phyloP scores from a whole-genome alignment of 768 basidiomycete species.

The Crucibulum laeve region DNA sequence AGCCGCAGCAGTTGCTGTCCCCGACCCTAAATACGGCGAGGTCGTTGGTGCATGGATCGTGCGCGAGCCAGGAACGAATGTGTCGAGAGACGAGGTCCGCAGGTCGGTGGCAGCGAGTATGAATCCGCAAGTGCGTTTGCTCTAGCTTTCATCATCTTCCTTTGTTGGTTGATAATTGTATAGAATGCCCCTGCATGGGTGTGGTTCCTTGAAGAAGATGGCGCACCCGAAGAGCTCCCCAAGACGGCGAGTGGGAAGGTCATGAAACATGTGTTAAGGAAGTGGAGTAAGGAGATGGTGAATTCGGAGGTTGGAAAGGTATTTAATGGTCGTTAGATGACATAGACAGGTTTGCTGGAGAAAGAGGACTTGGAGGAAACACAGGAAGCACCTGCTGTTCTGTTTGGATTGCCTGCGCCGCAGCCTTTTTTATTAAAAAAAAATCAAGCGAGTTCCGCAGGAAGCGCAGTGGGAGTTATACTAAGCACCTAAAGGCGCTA shows the following conservation, averaged over 20 bases:
- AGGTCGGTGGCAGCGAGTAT: constrained; percentile 50
- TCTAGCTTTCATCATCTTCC: constrained; percentile 2
- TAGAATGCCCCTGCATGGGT: constrained; percentile 81
- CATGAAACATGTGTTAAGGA: constrained; percentile 72
- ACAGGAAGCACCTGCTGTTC: too few relatives aligned
- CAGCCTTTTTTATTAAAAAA: too few relatives aligned
- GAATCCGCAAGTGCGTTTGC: constrained; percentile 69
- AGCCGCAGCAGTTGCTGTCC: constrained; percentile 71
- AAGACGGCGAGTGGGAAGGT: constrained; percentile 89
- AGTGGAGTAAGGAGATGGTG: constrained; percentile 60
- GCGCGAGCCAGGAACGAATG: constrained; percentile 32
- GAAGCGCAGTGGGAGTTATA: too few relatives aligned
- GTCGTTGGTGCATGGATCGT: constrained; percentile 80
- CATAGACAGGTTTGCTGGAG: too few relatives aligned
- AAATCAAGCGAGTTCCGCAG: too few relatives aligned
- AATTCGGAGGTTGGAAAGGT: constrained; percentile 34
- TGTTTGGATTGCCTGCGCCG: too few relatives aligned
- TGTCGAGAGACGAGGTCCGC: constrained; percentile 52
- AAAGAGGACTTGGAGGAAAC: too few relatives aligned
- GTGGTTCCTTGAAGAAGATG: constrained; percentile 76
- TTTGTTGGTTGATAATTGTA: constrained; percentile 2
- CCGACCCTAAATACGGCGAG: constrained; percentile 66
- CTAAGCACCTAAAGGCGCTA: too few relatives aligned
- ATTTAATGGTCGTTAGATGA: too few relatives aligned
- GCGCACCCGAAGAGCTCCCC: constrained; percentile 53